A percentile compares a stretch with the other conserved stretches of the same genome.
Evolutionary conservation across 116 monocot genomes (phyloP).

Genomic region (Thalassia testudinum): DNA sequence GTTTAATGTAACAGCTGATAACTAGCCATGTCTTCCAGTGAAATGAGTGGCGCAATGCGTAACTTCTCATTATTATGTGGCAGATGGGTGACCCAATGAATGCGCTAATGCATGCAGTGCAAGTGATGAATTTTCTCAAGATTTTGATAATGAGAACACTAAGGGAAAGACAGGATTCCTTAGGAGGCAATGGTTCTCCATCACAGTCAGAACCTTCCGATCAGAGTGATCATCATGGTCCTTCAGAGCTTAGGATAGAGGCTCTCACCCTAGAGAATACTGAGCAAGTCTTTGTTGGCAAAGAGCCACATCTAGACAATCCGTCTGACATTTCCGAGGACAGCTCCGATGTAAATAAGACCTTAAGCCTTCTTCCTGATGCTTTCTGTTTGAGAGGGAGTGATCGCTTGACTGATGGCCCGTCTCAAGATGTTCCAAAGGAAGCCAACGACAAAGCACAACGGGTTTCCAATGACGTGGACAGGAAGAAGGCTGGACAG

Average conservation of each 20-base stretch:
- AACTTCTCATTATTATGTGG: background rate
- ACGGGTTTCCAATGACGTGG: background rate
- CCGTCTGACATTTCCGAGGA: background rate
- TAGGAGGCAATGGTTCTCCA: conserved; percentile 5
- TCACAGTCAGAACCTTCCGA: conserved; percentile 20
- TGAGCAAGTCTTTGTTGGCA: background rate
- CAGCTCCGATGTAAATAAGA: background rate
- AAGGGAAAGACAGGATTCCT: conserved; percentile 37
- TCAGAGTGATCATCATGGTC: background rate
- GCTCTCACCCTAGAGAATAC: background rate
- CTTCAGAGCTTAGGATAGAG: background rate
- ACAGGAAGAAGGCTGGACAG: background rate
- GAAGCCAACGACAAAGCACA: background rate
- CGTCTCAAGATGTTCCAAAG: background rate
- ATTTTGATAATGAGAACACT: conserved; percentile 48
- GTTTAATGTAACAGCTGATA: background rate
- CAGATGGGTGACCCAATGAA: conserved; percentile 81
- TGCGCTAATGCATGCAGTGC: conserved; percentile 69
- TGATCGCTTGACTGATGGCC: background rate
- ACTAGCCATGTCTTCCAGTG: background rate
- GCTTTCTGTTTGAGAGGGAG: background rate
- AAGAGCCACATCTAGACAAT: background rate
- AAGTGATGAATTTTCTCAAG: conserved; percentile 78
- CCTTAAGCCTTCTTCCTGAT: background rate
- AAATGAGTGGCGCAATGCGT: too few relatives aligned